These are phyloP conservation scores for Arthrobotrys megalospora DNA, from an alignment of 2,329 filamentous ascomycete genomes.

Conservation along the genomic window DNA sequence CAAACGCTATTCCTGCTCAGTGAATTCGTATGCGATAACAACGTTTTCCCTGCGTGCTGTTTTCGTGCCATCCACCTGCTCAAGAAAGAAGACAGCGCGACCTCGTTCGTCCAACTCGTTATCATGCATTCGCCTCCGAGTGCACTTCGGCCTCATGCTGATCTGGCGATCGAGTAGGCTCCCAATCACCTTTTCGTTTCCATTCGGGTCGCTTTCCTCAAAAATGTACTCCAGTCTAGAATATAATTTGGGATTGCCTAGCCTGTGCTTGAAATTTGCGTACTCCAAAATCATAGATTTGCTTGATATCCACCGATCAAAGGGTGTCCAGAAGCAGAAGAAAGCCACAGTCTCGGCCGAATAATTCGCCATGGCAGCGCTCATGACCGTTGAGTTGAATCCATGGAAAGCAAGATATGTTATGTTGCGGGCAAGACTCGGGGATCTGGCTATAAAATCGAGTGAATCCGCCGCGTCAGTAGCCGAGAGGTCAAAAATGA, in stretches of 20 bases:
- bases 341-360: neutral
- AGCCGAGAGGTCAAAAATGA: slow-evolving; percentile 7
- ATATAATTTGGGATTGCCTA: neutral
- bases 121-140: neutral
- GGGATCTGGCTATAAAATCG: neutral
- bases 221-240: slow-evolving; percentile 34
- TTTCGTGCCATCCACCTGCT: neutral
- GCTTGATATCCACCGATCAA: neutral
- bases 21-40: slow-evolving; percentile 12
- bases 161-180: neutral
- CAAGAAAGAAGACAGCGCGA: neutral
- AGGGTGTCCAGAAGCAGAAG: neutral
- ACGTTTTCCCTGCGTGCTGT: neutral
- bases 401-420: slow-evolving; percentile 8
- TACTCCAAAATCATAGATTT: neutral
- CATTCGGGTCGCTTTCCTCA: neutral
- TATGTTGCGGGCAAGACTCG: neutral
- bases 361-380: neutral
- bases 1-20: neutral
- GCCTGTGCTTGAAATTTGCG: neutral
- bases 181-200: neutral
- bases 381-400: neutral
- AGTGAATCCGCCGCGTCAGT: neutral
- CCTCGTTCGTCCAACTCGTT: slow-evolving; percentile 20
- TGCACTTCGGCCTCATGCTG: neutral